Base-by-base conservation (phyloP, 1,284 basidiomycete genomes). In the Thecaphora frezii region DNA sequence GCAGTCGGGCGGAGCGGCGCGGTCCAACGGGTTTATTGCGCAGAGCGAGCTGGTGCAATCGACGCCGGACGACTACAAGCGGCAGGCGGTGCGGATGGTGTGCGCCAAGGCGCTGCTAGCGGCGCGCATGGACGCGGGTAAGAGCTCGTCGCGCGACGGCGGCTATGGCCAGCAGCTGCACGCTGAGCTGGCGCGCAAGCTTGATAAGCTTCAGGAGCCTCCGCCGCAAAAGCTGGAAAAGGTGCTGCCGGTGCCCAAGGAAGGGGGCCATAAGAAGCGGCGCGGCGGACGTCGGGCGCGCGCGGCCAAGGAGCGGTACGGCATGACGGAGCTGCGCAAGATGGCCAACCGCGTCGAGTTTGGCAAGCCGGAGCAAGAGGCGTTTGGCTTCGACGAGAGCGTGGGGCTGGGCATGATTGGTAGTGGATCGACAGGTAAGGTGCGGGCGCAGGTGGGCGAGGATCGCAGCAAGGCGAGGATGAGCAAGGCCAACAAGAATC, bases 21-120 rank as follows among this genome's bases (percentile, higher is more conserved):
- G 91, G n/a, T 94, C 96, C 75, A 93, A 91, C 0, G 96, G 96
- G 18, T 99, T 97, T 82, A 87, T 98, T 62, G 96, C 89, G 81
- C 94, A 98, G 75, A 91, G 89, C 12, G 88, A 90, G 2, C 81
- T 97, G 16, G 89, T 98, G 2, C 86, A 89, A 53, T 84, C 86
- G 56, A 90, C 91, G 1, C 90, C 91, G 10, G 84, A 88, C n/a
- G 93, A 97, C 65, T 93, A 94, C 74, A 87, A 91, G 54, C 83
- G 92, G 60, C 94, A 92, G 79, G 87, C 94, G 0, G 92, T 97
- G 74, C 85, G 94, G 36, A 96, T 91, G 0, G 86, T 97, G 7
- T 89, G 91, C 13, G 93, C 93, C 12, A 99, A 98, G 80, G 88
- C 87, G 58, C 87, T 89, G 0, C 82, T 98, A 21, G 91, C 93